Conservation (phyloP, 2,329 filamentous ascomycete genomes). For the Trichoderma sp. region DNA sequence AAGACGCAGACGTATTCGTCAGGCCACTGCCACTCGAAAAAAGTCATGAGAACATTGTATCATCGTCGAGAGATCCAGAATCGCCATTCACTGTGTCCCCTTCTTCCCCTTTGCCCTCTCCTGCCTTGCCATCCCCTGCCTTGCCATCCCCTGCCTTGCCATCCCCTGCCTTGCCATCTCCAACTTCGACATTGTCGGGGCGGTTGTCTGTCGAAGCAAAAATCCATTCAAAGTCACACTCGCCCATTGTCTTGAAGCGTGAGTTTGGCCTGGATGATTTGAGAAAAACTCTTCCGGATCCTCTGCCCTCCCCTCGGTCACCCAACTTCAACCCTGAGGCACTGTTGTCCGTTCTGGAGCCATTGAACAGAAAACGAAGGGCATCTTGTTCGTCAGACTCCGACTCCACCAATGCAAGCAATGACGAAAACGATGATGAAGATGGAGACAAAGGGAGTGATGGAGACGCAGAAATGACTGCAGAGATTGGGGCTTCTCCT, state of each 20-base stretch:
- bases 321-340: conserved; percentile 25
- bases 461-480: not conserved
- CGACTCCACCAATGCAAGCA: not conserved
- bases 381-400: not conserved
- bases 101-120: not conserved
- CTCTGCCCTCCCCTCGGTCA: conserved; percentile 27
- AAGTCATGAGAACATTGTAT: conserved; percentile 6
- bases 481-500: not conserved
- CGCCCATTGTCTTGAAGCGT: conserved; percentile 51
- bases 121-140: not conserved
- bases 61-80: not conserved
- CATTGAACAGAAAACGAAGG: not conserved
- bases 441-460: not conserved
- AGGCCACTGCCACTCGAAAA: conserved; percentile 31
- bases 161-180: not conserved
- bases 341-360: conserved; percentile 22
- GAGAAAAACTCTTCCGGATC: conserved; percentile 47
- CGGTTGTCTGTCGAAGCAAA: conserved; percentile 32
- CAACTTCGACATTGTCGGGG: not conserved
- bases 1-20: conserved; percentile 31
- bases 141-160: not conserved
- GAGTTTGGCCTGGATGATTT: conserved; percentile 53
- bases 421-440: not conserved
- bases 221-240: conserved; percentile 39
- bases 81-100: not conserved